Evolutionary conservation across 331 rosid species (phyloP).

Genomic region (Pyrus hybrid): DNA sequence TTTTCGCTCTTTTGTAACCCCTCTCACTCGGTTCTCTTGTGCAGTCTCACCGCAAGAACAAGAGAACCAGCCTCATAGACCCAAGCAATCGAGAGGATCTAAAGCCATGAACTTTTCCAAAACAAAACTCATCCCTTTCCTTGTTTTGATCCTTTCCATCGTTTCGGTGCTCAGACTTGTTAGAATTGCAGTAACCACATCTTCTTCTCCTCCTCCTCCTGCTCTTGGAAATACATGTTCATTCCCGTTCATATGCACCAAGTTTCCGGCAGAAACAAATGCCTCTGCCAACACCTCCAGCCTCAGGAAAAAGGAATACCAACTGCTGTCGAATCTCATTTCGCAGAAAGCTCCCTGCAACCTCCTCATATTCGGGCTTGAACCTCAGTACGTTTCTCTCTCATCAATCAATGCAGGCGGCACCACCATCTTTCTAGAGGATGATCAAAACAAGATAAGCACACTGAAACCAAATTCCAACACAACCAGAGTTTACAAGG

Average conservation of each 20-base stretch:
- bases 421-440: constrained; percentile 58
- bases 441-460: constrained; percentile 32
- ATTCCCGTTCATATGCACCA: constrained; percentile 12
- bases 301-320: constrained; percentile 57
- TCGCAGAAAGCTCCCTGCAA: constrained; percentile 67
- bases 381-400: constrained; percentile 50
- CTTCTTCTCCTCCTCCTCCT: constrained; percentile 33
- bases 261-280: neutral
- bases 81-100: constrained; percentile 25
- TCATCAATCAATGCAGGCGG: constrained; percentile 65
- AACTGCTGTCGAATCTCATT: constrained; percentile 45
- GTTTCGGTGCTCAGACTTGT: constrained; percentile 56
- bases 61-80: constrained; percentile 18
- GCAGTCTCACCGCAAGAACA: constrained; percentile 23
- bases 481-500: constrained; percentile 39
- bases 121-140: constrained; percentile 57
- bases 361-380: constrained; percentile 77
- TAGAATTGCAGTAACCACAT: constrained; percentile 40
- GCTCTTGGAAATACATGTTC: constrained; percentile 21
- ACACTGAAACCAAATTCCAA: constrained; percentile 29
- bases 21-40: constrained; percentile 30
- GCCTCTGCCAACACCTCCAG: constrained; percentile 15
- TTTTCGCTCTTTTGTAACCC: constrained; percentile 35
- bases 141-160: constrained; percentile 54
- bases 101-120: constrained; percentile 47